Conservation (phyloP, 345 rosid genomes). For the Aurinia saxatilis region DNA sequence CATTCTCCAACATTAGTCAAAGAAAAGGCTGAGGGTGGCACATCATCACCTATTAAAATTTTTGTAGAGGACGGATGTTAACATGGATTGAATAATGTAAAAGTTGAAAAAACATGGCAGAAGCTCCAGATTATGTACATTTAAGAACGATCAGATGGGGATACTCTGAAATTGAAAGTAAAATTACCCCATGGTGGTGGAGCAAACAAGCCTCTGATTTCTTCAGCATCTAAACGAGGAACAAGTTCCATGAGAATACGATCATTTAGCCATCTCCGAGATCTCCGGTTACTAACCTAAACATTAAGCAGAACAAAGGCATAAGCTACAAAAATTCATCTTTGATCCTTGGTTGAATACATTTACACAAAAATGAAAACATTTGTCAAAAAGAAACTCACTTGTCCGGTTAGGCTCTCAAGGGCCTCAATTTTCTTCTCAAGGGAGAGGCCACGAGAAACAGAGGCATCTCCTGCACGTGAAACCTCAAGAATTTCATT, state of each 20-base stretch:
- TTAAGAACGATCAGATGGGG: background rate
- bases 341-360: background rate
- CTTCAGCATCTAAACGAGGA: slow-evolving; percentile 79
- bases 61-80: slow-evolving; percentile 5
- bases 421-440: slow-evolving; percentile 93
- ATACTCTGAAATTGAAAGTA: background rate
- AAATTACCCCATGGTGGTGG: slow-evolving; percentile 96
- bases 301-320: background rate
- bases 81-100: background rate
- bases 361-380: too few species aligned
- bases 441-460: slow-evolving; percentile 55
- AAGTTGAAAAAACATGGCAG: background rate
- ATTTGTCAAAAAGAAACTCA: slow-evolving; percentile 27
- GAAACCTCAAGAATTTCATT: background rate
- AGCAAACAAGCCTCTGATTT: slow-evolving; percentile 92
- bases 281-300: slow-evolving; percentile 80
- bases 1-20: slow-evolving; percentile 69
- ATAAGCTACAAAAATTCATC: background rate
- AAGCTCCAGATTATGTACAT: too few species aligned
- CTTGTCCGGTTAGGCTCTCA: slow-evolving; percentile 78
- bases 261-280: slow-evolving; percentile 89
- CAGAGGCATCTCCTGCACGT: slow-evolving; percentile 45
- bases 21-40: slow-evolving; percentile 75
- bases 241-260: slow-evolving; percentile 94
- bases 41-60: slow-evolving; percentile 66